Evolutionary conservation across 108 stramenopile species (phyloP).

Genomic region (Stephanodiscus triporus): DNA sequence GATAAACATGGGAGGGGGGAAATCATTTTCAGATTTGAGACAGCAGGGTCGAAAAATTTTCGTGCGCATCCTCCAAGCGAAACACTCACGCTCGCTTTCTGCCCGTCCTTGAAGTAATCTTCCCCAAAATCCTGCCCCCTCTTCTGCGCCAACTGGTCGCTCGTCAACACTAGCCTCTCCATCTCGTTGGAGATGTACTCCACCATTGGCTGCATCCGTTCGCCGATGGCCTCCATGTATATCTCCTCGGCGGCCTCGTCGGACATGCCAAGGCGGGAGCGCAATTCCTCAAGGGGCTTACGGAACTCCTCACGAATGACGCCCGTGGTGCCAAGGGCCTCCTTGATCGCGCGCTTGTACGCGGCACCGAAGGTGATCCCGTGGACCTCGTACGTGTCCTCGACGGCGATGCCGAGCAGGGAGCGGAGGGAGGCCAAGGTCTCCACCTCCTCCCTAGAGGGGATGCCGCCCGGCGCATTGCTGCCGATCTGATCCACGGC

Average conservation of each 20-base stretch:
- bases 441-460: conserved; percentile 61
- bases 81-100: conserved; percentile 63
- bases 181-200: conserved; percentile 81
- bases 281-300: conserved; percentile 66
- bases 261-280: conserved; percentile 71
- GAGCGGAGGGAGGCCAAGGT: conserved; percentile 64
- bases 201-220: conserved; percentile 81
- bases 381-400: conserved; percentile 62
- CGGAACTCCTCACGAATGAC: conserved; percentile 82
- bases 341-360: conserved; percentile 80
- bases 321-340: conserved; percentile 87
- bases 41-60: not conserved
- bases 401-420: conserved; percentile 57
- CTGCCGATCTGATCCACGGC: conserved; percentile 52
- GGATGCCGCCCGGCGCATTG: conserved; percentile 72
- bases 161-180: conserved; percentile 76
- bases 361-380: conserved; percentile 67
- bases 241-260: conserved; percentile 67
- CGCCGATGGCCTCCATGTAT: conserved; percentile 73
- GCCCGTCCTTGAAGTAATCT: conserved; percentile 83
- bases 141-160: conserved; percentile 74
- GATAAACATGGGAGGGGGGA: not conserved
- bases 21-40: not conserved
- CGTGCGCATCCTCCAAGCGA: not conserved
- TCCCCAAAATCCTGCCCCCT: conserved; percentile 82